phyloP scores from a whole-genome alignment of 2,329 filamentous ascomycete genomes.

The Fusarium caatingaense region DNA sequence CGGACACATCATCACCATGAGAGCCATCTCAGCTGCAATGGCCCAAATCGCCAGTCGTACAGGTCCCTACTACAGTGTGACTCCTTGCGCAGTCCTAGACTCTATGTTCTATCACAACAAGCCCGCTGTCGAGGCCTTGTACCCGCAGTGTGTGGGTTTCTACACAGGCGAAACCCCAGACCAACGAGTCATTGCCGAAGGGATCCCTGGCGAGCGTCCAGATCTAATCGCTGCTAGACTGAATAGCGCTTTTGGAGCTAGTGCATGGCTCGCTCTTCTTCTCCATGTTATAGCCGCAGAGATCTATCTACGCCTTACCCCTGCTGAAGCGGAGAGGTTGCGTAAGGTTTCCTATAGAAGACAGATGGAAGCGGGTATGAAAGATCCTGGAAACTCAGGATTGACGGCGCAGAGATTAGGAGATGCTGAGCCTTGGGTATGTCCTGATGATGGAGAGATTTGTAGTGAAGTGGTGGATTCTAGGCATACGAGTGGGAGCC shows the following conservation, averaged over 20 bases:
- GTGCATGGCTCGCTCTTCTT: constrained; percentile 63
- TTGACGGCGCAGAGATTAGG: constrained; percentile 50
- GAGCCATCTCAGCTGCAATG: constrained; percentile 59
- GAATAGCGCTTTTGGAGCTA: constrained; percentile 62
- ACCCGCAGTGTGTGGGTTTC: constrained; percentile 59
- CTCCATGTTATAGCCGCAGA: constrained; percentile 64
- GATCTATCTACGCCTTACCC: constrained; percentile 63
- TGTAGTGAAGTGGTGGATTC: background rate
- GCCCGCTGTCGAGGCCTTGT: constrained; percentile 49
- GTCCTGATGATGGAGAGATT: constrained; percentile 2
- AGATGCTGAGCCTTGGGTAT: constrained; percentile 35
- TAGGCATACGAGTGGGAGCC: background rate
- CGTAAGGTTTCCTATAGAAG: constrained; percentile 66
- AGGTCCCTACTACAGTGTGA: constrained; percentile 44
- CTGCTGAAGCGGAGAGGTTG: constrained; percentile 64
- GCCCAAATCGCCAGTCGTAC: constrained; percentile 53
- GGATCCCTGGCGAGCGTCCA: constrained; percentile 46
- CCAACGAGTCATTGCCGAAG: constrained; percentile 45
- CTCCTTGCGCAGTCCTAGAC: constrained; percentile 62
- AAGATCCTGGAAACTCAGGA: constrained; percentile 60
- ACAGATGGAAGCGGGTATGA: constrained; percentile 65
- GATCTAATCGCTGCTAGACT: constrained; percentile 56
- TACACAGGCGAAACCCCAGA: constrained; percentile 43
- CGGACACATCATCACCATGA: constrained; percentile 63
- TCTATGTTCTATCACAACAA: constrained; percentile 50